Evolutionary conservation across 2,329 filamentous ascomycete genomes (phyloP).

Genomic region (Trematosphaeria pertusa): DNA sequence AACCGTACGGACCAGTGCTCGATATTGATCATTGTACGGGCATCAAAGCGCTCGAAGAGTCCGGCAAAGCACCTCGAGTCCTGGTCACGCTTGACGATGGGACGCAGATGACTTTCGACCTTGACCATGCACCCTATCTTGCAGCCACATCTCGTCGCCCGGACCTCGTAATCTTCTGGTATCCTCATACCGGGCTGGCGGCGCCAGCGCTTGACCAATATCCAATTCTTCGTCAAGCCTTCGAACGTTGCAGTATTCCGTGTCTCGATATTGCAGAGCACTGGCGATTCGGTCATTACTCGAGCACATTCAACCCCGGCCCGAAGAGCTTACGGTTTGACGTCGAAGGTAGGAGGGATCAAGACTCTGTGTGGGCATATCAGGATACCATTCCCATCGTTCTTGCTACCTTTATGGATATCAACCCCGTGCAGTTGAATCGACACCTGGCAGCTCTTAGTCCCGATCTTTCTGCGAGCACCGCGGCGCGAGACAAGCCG

Average conservation of each 20-base stretch:
- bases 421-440: conserved; percentile 46
- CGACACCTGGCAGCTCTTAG: conserved; percentile 46
- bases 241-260: conserved; percentile 33
- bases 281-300: conserved; percentile 33
- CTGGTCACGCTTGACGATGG: conserved; percentile 33
- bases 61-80: conserved; percentile 15
- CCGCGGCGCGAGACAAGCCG: no score
- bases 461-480: conserved; percentile 19
- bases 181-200: conserved; percentile 21
- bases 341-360: conserved; percentile 37
- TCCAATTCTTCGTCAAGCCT: conserved; percentile 29
- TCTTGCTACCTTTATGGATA: conserved; percentile 38
- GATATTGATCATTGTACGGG: conserved; percentile 35
- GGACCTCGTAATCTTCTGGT: conserved; percentile 44
- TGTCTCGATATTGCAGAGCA: conserved; percentile 40
- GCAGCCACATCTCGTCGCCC: conserved; percentile 18
- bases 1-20: conserved; percentile 38
- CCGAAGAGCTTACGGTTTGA: conserved; percentile 34
- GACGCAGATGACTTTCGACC: conserved; percentile 28
- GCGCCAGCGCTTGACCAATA: conserved; percentile 24
- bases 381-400: conserved; percentile 44
- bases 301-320: conserved; percentile 20
- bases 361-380: conserved; percentile 28
- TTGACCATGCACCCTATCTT: conserved; percentile 9
- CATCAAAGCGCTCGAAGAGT: conserved; percentile 17